Base-by-base conservation (phyloP, 495 filamentous ascomycete species). In the Podospora sp. region DNA sequence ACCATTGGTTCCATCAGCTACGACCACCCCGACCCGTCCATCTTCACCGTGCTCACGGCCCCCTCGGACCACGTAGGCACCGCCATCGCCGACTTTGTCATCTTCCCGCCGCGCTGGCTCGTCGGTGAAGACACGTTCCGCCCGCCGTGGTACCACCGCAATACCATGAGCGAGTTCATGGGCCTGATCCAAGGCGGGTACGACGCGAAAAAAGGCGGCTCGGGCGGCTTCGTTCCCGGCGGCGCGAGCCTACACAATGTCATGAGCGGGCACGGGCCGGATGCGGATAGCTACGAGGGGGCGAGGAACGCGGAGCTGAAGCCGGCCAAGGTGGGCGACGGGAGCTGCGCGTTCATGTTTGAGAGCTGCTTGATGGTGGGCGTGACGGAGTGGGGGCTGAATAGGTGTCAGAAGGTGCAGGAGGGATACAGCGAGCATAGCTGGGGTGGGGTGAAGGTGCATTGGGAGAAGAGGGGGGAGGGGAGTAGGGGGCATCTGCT, bases 361-460 rank as follows among this genome's bases (percentile, higher is more conserved):
- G 84, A 82, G 79, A 92, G 89, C 73, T 86, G 84, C 67, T 76
- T 92, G 50, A 96, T 96, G 93, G 86, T 97, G 11, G 93, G 93
- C 4, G 92, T 96, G 16, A 96, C 93, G 18, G 91, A 94, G 69
- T 97, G 93, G 93, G 93, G 92, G 0, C 77, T 96, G 61, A 89
- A 91, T 77, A 88, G 83, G 55, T 96, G 93, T 70, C 82, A 85
- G 72, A 96, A 94, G 82, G 90, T 96, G 46, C 93, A 97, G 78
- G 84, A 87, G 68, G 86, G 85, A 63, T 96, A 97, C 71, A 94
- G 89, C 73, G 87, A 88, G 60, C 90, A 96, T 78, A 94, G 91
- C 76, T 97, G 93, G 93, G 86, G 85, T 36, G 87, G 88, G 7
- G 74, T 96, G 68, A 90, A 92, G 78, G 82, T 90, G 49, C 89